A percentile compares a stretch with the other conserved stretches of the same genome.
These are phyloP conservation scores for Candida schatavii DNA, from an alignment of 805 yeast genomes.

Conservation along the genomic window DNA sequence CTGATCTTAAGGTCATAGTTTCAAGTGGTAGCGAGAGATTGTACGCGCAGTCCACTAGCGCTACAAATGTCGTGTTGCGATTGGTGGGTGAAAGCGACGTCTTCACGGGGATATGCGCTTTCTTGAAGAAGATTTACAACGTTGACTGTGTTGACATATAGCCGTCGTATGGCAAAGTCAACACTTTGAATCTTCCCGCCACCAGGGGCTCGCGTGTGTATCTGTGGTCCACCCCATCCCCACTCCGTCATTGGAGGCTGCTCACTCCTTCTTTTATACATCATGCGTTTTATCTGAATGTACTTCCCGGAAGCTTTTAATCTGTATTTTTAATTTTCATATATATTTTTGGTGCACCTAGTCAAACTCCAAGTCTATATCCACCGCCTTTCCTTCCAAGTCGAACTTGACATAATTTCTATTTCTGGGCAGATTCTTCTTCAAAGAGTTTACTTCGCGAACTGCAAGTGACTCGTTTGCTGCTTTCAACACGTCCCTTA, in stretches of 20 bases:
- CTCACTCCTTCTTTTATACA: too few species aligned
- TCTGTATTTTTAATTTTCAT: too few species aligned
- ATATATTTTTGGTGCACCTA: background rate
- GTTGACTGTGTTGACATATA: too few species aligned
- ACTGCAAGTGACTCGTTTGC: slow-evolving; percentile 21
- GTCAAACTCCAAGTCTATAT: slow-evolving; percentile 4
- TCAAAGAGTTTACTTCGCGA: background rate
- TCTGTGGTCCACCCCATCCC: too few species aligned
- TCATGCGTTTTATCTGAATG: too few species aligned
- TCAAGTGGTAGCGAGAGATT: background rate
- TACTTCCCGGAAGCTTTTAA: too few species aligned
- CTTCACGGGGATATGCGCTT: slow-evolving; percentile 2
- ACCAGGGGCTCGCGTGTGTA: too few species aligned
- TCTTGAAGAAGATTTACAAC: background rate
- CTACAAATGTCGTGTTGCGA: slow-evolving; percentile 10
- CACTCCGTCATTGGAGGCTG: too few species aligned
- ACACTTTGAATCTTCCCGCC: too few species aligned
- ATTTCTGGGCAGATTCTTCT: background rate
- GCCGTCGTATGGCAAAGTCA: too few species aligned
- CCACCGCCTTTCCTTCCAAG: slow-evolving; percentile 1
- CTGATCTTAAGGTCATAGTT: slow-evolving; percentile 11
- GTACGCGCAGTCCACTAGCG: background rate
- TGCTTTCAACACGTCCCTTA: slow-evolving; percentile 22
- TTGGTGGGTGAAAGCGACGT: slow-evolving; percentile 2
- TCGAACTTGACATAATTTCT: slow-evolving; percentile 1